A percentile compares a stretch with the other conserved stretches of the same genome.
Conservation (phyloP, 2,329 filamentous ascomycete genomes). For the Fusarium pilosicola region DNA sequence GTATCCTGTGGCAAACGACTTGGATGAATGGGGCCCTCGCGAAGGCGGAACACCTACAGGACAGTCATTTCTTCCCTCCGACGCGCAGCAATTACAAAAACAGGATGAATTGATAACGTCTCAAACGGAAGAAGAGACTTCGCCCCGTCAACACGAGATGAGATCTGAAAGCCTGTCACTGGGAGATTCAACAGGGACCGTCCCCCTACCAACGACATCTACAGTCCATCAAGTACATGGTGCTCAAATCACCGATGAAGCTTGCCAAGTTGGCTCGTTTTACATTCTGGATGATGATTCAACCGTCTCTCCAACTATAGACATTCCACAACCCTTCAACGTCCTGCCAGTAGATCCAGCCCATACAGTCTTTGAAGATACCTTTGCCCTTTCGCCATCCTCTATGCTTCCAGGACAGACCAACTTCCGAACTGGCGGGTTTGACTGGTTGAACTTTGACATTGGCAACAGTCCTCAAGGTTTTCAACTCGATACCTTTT, state of each 20-base stretch:
- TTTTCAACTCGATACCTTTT: neutral
- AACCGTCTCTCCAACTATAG: neutral
- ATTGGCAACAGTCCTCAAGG: neutral
- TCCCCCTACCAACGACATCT: neutral
- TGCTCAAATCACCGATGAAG: neutral
- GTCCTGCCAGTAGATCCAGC: neutral
- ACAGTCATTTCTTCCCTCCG: neutral
- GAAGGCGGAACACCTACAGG: accelerated
- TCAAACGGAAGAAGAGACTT: neutral
- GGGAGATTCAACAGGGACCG: accelerated
- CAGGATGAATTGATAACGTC: neutral
- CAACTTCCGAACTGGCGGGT: neutral
- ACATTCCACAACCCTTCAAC: neutral
- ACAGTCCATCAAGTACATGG: too few relatives aligned
- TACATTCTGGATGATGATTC: neutral
- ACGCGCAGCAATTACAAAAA: neutral
- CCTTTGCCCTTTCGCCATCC: neutral
- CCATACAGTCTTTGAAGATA: neutral
- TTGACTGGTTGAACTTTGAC: neutral
- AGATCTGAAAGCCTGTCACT: neutral
- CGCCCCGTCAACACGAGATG: neutral
- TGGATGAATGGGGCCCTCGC: neutral
- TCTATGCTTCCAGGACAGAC: neutral
- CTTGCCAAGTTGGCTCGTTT: neutral
- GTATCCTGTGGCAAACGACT: neutral